Percentiles rank a stretch among this genome's conserved stretches.
phyloP scores from a whole-genome alignment of 129 eudicot species.

The Pulicaria dysenterica region DNA sequence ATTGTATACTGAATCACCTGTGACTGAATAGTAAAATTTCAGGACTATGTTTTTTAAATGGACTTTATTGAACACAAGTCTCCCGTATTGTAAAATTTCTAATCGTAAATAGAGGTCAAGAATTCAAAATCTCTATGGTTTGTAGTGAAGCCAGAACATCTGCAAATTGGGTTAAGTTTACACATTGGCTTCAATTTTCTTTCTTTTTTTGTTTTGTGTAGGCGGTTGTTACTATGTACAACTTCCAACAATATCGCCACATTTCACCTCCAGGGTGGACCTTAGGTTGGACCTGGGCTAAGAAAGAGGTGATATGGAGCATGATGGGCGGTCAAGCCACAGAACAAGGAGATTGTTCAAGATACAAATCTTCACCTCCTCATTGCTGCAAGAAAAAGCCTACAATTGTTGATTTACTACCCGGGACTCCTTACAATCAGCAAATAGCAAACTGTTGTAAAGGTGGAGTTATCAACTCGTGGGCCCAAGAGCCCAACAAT shows the following conservation, averaged over 20 bases:
- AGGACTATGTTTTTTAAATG: no score
- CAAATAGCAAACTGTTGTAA: conserved; percentile 92
- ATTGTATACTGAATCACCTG: no score
- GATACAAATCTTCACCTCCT: conserved; percentile 72
- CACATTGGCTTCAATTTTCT: neutral
- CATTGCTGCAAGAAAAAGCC: conserved; percentile 91
- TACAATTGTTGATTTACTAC: conserved; percentile 74
- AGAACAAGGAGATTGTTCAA: conserved; percentile 94
- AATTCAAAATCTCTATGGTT: neutral
- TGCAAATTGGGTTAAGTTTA: neutral
- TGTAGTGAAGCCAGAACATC: neutral
- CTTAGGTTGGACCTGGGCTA: conserved; percentile 97
- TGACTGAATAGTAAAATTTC: no score
- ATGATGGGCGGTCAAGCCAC: conserved; percentile 95
- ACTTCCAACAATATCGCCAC: conserved; percentile 92
- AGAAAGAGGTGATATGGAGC: conserved; percentile 92
- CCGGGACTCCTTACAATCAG: conserved; percentile 94
- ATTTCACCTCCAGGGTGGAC: conserved; percentile 95
- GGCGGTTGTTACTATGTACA: conserved; percentile 92
- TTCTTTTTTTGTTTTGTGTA: conserved; percentile 24
- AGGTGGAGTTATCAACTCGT: conserved; percentile 90
- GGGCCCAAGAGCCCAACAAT: conserved; percentile 82
- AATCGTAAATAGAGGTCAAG: neutral
- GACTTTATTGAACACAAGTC: no score
- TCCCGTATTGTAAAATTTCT: no score